Evolutionary conservation across 345 rosid species (phyloP).

Genomic region (Kernera saxatilis): DNA sequence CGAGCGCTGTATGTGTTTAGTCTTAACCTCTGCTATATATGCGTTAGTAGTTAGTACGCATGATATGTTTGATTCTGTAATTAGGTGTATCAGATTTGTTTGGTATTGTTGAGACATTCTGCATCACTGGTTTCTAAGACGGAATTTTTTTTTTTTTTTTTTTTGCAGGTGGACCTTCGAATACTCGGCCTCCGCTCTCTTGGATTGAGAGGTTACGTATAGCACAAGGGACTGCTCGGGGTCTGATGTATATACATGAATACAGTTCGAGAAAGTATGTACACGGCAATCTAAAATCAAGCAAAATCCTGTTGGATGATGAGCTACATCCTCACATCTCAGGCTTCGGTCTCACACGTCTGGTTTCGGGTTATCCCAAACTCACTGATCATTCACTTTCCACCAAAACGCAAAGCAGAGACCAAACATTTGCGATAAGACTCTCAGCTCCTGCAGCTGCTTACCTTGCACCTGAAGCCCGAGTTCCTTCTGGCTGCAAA

Average conservation of each 20-base stretch:
- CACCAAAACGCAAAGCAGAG: slow-evolving; percentile 17
- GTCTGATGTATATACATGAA: slow-evolving; percentile 77
- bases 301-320: slow-evolving; percentile 76
- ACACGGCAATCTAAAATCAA: slow-evolving; percentile 76
- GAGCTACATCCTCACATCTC: slow-evolving; percentile 68
- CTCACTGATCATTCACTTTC: slow-evolving; percentile 25
- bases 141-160: neutral
- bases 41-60: neutral
- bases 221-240: slow-evolving; percentile 85
- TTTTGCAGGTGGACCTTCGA: slow-evolving; percentile 45
- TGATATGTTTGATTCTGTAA: neutral
- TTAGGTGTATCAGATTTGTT: neutral
- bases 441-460: slow-evolving; percentile 53
- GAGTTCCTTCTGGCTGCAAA: slow-evolving; percentile 40
- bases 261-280: slow-evolving; percentile 59
- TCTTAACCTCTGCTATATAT: neutral
- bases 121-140: neutral
- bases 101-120: neutral
- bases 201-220: slow-evolving; percentile 77
- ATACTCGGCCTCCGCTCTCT: slow-evolving; percentile 38
- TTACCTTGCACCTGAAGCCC: slow-evolving; percentile 80
- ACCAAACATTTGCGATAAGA: slow-evolving; percentile 56
- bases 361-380: slow-evolving; percentile 61
- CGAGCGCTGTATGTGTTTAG: neutral
- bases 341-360: slow-evolving; percentile 75